Evolutionary conservation across 75 land plant species (phyloP), one percentile per base, ranked within the genome.

Genomic region (Cupressus sempervirens): DNA sequence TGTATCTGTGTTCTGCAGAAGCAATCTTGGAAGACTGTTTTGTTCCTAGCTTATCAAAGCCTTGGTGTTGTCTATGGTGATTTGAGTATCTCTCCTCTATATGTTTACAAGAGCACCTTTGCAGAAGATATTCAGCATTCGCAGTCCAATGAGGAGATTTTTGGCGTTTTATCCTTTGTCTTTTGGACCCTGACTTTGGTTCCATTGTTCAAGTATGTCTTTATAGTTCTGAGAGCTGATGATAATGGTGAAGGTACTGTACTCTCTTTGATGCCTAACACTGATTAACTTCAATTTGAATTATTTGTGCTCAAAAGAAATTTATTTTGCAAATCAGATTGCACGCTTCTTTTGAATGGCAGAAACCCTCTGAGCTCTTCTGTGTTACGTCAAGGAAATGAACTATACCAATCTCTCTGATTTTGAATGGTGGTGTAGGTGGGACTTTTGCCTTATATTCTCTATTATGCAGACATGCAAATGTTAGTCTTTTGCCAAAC

Each of bases 381-480:
- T 35, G 43, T 86, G 34, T 36, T 7, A 48, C 41, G 48, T n/a
- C 79, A 36, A 36, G 29, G 20, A 40, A 34, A 52, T 73, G 53
- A 90, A 82, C 84, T 50, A 36, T 82, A 34, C 13, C 50, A 79
- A 45, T 79, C 32, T 32, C 50, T 79, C 29, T 77, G 23, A 45
- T n/a, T 82, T 23, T 54, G 41, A 34, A 54, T 77, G 88, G 83
- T 88, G 86, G 29, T 84, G 82, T 92, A 93, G 94, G 94, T 68
- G 95, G 95, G 13, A 93, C 95, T 7, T 92, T 93, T 81, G 94
- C 95, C 48, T 82, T 93, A 4, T 93, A 93, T 45, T 88, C 94
- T 14, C 48, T 89, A 41, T 85, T 93, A 13, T 93, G 95, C 75
- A 83, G 95, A 86, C 92, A 93, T 83, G 90, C 88, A 30, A 93